Conservation (phyloP, 2,329 filamentous ascomycete species). For the Neurospora sp. region DNA sequence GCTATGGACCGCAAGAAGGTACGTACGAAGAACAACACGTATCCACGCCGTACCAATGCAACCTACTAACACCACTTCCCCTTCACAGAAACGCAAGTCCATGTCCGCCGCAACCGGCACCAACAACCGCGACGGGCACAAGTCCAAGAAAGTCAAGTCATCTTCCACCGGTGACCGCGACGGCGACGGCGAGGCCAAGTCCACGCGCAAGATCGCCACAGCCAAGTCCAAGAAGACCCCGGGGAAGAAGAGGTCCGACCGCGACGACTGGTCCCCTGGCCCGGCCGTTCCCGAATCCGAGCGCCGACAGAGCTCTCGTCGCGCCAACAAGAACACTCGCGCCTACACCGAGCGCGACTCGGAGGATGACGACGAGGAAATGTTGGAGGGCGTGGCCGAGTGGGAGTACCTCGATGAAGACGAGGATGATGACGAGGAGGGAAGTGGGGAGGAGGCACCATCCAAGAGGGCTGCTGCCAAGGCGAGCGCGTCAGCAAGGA, state of each 20-base stretch:
- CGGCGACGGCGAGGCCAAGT: conserved; percentile 24
- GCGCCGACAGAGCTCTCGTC: conserved; percentile 44
- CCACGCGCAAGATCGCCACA: conserved; percentile 17
- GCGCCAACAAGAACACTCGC: conserved; percentile 30
- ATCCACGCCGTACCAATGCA: not conserved
- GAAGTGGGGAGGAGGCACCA: conserved; percentile 6
- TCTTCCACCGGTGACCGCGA: conserved; percentile 20
- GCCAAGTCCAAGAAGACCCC: conserved; percentile 24
- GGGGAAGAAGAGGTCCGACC: conserved; percentile 13
- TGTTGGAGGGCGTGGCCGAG: conserved; percentile 49
- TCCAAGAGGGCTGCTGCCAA: not conserved
- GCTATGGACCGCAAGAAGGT: conserved; percentile 65
- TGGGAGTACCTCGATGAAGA: conserved; percentile 42
- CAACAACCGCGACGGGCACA: conserved; percentile 29
- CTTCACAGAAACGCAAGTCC: conserved; percentile 45
- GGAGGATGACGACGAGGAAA: conserved; percentile 49
- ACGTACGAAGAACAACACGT: conserved; percentile 12
- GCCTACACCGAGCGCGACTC: conserved; percentile 49
- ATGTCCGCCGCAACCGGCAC: conserved; percentile 32
- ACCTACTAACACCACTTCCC: not conserved
- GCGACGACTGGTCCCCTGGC: conserved; percentile 3
- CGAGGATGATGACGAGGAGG: conserved; percentile 21
- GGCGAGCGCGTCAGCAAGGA: not conserved
- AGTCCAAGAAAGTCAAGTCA: conserved; percentile 12
- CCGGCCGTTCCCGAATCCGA: conserved; percentile 29